phyloP scores from a whole-genome alignment of 192 early-diverging fungal genomes.

The Thamnidium elegans region DNA sequence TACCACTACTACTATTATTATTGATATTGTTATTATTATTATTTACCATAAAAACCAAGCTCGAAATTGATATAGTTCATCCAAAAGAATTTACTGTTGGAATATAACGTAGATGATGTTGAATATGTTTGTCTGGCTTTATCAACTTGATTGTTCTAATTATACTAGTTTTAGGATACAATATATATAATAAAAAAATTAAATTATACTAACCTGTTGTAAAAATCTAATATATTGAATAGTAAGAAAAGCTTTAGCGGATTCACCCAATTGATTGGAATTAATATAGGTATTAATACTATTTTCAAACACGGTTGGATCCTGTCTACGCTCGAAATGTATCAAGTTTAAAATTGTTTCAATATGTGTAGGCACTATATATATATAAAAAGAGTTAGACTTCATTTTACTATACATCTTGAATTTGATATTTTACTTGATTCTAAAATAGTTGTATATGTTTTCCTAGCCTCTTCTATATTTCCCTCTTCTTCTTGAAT shows the following conservation, averaged over 20 bases:
- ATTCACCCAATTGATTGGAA: slow-evolving; percentile 38
- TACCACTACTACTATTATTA: background rate
- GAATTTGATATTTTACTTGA: slow-evolving; percentile 38
- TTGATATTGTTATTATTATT: background rate
- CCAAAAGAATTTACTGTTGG: slow-evolving; percentile 8
- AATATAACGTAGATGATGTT: background rate
- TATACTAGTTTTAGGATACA: background rate
- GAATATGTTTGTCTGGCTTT: slow-evolving; percentile 7
- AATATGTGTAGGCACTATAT: slow-evolving; percentile 61
- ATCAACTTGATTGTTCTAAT: background rate
- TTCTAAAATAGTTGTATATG: slow-evolving; percentile 55
- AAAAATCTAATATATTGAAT: slow-evolving; percentile 51
- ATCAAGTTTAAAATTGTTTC: slow-evolving; percentile 61
- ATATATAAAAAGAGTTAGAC: background rate
- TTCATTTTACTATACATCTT: background rate
- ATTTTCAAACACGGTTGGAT: slow-evolving; percentile 38
- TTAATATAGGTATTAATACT: slow-evolving; percentile 42
- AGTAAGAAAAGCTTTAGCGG: slow-evolving; percentile 51
- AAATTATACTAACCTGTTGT: slow-evolving; percentile 37
- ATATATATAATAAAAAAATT: background rate
- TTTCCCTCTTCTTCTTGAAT: slow-evolving; percentile 63
- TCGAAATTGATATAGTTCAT: slow-evolving; percentile 18
- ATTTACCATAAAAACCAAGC: slow-evolving; percentile 10
- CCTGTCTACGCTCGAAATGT: slow-evolving; percentile 63
- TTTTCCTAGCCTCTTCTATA: slow-evolving; percentile 51